phyloP scores from a whole-genome alignment of 2,329 filamentous ascomycete genomes.

The Neoscytalidium dimidiatum region DNA sequence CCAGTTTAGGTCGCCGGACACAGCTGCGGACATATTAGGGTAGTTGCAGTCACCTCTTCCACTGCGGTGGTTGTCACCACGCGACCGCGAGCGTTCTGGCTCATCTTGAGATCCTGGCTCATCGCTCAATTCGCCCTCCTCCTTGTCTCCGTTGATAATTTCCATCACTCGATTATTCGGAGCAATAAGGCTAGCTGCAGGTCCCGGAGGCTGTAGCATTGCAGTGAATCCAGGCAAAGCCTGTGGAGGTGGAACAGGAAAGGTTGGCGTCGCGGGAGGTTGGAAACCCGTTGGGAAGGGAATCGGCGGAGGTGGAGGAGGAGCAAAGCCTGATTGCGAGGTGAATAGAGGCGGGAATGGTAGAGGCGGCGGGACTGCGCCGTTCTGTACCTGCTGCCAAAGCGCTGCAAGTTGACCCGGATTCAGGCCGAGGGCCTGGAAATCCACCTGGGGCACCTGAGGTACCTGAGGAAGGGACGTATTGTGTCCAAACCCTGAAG shows the following conservation, averaged over 20 bases:
- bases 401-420: conserved; percentile 14
- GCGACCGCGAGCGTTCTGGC: background rate
- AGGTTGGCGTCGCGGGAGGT: conserved; percentile 19
- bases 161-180: conserved; percentile 31
- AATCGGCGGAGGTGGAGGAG: conserved; percentile 27
- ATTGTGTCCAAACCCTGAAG: conserved; percentile 25
- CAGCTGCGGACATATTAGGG: conserved; percentile 2
- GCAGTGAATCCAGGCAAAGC: background rate
- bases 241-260: conserved; percentile 10
- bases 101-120: conserved; percentile 42
- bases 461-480: conserved; percentile 26
- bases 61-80: conserved; percentile 1
- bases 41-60: conserved; percentile 13
- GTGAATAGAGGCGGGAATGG: conserved; percentile 33
- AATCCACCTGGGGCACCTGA: too few relatives aligned
- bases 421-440: conserved; percentile 19
- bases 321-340: conserved; percentile 25
- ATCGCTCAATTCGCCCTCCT: conserved; percentile 80
- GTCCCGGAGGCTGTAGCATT: conserved; percentile 19
- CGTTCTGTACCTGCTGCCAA: conserved; percentile 21
- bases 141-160: conserved; percentile 50
- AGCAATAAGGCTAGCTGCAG: conserved; percentile 18
- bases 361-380: conserved; percentile 23
- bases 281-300: conserved; percentile 24
- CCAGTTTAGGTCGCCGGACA: background rate